phyloP scores from a whole-genome alignment of 768 basidiomycete genomes.

The Panaeolus papilionaceus region DNA sequence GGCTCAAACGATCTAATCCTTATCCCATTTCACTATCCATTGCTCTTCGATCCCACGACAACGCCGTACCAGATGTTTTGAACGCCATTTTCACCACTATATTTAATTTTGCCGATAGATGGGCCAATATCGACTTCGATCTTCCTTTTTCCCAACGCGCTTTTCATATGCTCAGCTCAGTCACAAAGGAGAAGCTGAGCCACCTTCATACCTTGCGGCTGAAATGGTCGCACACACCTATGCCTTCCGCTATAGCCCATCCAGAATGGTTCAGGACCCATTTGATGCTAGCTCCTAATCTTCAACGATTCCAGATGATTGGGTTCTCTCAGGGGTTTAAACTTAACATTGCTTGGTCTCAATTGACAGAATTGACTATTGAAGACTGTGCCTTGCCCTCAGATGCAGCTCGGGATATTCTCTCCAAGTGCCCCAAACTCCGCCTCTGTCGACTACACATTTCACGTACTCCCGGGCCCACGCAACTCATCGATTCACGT shows the following conservation, averaged over 20 bases:
- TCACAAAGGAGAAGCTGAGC: background rate
- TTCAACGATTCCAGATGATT: constrained; percentile 6
- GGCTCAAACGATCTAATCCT: constrained; percentile 2
- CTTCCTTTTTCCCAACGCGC: constrained; percentile 5
- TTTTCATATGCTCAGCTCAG: constrained; percentile 11
- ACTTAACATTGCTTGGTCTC: constrained; percentile 1
- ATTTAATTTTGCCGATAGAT: background rate
- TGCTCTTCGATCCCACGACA: background rate
- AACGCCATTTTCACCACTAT: background rate
- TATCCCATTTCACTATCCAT: constrained; percentile 11
- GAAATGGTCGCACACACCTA: constrained; percentile 5
- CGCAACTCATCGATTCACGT: background rate
- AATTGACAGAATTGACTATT: background rate
- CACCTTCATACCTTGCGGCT: background rate
- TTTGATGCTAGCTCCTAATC: background rate
- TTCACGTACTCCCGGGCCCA: background rate
- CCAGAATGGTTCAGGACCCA: constrained; percentile 6
- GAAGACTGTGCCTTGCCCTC: constrained; percentile 5
- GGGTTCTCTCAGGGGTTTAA: background rate
- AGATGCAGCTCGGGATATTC: background rate
- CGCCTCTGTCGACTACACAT: constrained; percentile 4
- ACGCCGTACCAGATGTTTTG: background rate
- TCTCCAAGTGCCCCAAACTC: background rate
- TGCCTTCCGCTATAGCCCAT: background rate
- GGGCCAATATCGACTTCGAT: constrained; percentile 10